Conservation (phyloP, 139 green algal species). For the Chlorella sorokiniana region DNA sequence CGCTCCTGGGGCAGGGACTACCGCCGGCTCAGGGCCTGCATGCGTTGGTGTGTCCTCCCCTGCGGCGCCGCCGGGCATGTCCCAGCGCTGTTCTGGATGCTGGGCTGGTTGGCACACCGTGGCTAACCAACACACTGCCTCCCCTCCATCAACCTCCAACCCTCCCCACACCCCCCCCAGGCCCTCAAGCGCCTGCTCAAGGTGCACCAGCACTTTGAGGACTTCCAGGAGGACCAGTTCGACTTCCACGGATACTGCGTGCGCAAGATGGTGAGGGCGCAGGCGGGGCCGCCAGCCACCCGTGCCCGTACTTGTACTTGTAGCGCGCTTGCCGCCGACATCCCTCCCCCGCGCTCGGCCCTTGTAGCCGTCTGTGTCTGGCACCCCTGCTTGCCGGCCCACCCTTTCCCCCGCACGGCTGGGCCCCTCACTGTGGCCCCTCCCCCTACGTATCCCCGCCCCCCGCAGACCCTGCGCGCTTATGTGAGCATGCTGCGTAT, state of each 20-base stretch:
- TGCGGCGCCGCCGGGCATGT: neutral
- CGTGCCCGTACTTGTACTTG: too few species aligned
- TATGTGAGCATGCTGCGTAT: slow-evolving; percentile 90
- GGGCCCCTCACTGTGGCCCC: neutral
- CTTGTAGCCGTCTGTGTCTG: too few species aligned
- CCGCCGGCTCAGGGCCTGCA: too few species aligned
- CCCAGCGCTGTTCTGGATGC: neutral
- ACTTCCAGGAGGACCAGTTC: slow-evolving; percentile 97
- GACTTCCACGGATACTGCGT: slow-evolving; percentile 99
- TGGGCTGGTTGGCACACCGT: neutral
- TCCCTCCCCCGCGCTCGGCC: too few species aligned
- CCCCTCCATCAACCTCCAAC: neutral
- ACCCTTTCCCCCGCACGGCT: neutral
- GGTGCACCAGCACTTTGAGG: slow-evolving; percentile 85
- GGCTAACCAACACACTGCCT: neutral
- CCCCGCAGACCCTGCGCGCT: slow-evolving; percentile 81
- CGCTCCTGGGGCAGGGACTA: too few species aligned
- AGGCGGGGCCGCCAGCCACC: too few species aligned
- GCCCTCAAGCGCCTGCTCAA: slow-evolving; percentile 88
- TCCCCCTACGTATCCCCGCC: too few species aligned
- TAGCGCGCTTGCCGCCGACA: neutral
- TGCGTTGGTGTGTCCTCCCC: too few species aligned
- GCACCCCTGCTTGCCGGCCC: too few species aligned
- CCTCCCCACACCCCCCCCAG: slow-evolving; percentile 34
- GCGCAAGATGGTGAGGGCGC: slow-evolving; percentile 72